These are phyloP conservation scores for Stephanodiscus minutulus DNA, from an alignment of 108 stramenopile species.

Conservation along the genomic window DNA sequence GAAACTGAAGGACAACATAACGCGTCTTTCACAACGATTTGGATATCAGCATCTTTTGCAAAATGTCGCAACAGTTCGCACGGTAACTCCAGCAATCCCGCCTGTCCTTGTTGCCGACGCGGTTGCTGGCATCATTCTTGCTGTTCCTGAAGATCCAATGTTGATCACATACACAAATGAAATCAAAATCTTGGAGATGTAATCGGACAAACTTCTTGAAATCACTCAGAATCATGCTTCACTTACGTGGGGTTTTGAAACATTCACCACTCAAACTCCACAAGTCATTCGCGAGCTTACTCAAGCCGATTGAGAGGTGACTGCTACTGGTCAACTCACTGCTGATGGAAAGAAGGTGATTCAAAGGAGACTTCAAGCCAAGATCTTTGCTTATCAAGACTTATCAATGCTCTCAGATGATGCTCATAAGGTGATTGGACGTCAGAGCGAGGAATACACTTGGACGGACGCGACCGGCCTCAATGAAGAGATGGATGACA, in stretches of 20 bases:
- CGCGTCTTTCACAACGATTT: not conserved
- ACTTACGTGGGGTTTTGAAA: not conserved
- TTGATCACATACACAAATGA: not conserved
- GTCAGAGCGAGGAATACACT: not conserved
- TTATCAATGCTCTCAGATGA: not conserved
- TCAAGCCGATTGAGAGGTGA: not conserved
- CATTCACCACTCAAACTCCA: not conserved
- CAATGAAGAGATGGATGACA: not conserved
- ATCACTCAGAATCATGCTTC: not conserved
- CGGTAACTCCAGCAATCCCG: not conserved
- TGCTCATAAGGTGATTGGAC: not conserved
- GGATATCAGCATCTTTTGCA: not conserved
- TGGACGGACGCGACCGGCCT: not conserved
- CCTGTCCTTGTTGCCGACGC: not conserved
- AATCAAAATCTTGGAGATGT: not conserved
- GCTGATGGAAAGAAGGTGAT: slow-evolving; percentile 1
- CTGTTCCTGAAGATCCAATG: not conserved
- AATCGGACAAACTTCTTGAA: not conserved
- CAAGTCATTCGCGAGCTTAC: not conserved
- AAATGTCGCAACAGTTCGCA: not conserved
- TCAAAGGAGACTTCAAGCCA: not conserved
- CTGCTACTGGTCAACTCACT: not conserved
- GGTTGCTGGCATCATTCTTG: too few relatives aligned
- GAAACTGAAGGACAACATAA: not conserved
- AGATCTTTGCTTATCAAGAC: not conserved